Evolutionary conservation across 2,329 filamentous ascomycete genomes (phyloP).

Genomic region (Septoria petroselini): DNA sequence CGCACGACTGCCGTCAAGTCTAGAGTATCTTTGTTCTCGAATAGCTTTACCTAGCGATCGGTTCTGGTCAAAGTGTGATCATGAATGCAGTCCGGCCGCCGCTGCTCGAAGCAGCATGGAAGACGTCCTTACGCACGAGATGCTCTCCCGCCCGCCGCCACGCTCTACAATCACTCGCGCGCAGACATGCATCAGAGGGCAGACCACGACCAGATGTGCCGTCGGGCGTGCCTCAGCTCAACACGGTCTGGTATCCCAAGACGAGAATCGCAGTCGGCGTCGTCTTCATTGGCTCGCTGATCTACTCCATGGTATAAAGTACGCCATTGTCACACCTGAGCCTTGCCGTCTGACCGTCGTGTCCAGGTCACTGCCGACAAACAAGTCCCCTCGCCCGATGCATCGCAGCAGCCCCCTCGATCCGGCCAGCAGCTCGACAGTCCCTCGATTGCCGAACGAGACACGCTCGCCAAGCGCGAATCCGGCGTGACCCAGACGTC

Average conservation of each 20-base stretch:
- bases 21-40: too few species aligned
- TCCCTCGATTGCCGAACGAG: constrained; percentile 77
- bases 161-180: constrained; percentile 23
- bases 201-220: constrained; percentile 25
- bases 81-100: constrained; percentile 28
- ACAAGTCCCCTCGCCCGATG: constrained; percentile 9
- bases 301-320: constrained; percentile 57
- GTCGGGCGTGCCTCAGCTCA: constrained; percentile 37
- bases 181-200: constrained; percentile 31
- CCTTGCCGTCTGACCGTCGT: neutral
- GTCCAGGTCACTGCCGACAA: constrained; percentile 41
- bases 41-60: too few species aligned
- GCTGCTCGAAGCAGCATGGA: constrained; percentile 26
- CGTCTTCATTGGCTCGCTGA: constrained; percentile 52
- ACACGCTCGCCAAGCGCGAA: constrained; percentile 76
- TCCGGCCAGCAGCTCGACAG: constrained; percentile 50
- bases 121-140: constrained; percentile 24
- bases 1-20: too few species aligned
- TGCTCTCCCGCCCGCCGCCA: constrained; percentile 25
- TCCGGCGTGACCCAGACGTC: constrained; percentile 70
- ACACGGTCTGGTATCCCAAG: constrained; percentile 41
- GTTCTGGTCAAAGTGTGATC: neutral
- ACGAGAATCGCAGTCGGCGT: constrained; percentile 48
- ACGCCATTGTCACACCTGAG: neutral
- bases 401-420: constrained; percentile 7